Percentiles rank a stretch among this genome's conserved stretches.
Evolutionary conservation across 169 alveolate genomes (phyloP).

Genomic region (Plasmodium inui): DNA sequence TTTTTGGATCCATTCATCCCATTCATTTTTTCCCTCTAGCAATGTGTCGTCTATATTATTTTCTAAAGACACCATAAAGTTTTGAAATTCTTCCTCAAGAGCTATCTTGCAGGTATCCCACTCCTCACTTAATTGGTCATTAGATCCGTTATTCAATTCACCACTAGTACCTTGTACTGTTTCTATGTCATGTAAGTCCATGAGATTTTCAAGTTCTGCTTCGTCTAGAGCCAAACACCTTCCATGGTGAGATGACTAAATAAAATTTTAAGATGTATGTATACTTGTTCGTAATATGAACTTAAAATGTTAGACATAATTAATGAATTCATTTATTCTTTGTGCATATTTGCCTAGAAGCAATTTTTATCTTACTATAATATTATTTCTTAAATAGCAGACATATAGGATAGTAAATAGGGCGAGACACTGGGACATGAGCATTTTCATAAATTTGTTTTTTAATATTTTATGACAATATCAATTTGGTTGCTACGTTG

Average conservation of each 20-base stretch:
- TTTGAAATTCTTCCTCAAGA: not conserved
- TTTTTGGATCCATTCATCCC: slow-evolving; percentile 1
- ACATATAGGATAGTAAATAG: not conserved
- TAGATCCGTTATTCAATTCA: not conserved
- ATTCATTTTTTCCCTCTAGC: not conserved
- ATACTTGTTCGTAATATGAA: not conserved
- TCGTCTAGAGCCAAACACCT: not conserved
- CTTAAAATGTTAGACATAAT: not conserved
- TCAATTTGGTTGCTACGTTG: not conserved
- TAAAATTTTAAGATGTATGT: not conserved
- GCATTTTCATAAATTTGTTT: not conserved
- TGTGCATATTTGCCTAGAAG: not conserved
- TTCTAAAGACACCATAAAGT: not conserved
- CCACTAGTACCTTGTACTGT: not conserved
- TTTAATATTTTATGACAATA: not conserved
- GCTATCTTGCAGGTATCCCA: not conserved
- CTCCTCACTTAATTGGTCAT: not conserved
- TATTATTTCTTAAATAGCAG: not conserved
- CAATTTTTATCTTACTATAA: not conserved
- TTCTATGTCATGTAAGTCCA: not conserved
- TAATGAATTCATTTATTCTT: not conserved
- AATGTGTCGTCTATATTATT: not conserved
- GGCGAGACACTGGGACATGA: not conserved
- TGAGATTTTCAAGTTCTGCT: not conserved
- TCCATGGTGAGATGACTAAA: slow-evolving; percentile 7